Conservation (phyloP, 768 basidiomycete species). For the Saitozyma sp. region DNA sequence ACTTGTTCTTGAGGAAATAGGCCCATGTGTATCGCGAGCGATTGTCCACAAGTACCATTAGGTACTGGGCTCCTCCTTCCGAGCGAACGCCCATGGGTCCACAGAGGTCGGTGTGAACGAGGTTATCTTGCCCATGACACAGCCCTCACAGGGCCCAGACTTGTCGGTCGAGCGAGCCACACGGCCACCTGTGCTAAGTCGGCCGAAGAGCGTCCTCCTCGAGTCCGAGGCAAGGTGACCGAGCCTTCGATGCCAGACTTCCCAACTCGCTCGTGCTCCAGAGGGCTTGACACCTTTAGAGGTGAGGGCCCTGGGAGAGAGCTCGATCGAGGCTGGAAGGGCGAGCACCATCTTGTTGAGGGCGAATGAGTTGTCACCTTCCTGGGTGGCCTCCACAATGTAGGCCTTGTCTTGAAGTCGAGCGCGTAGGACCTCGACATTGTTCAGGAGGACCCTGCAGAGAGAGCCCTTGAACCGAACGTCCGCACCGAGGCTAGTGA, state of each 20-base stretch:
- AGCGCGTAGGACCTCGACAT: conserved; percentile 1
- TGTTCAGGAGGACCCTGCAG: conserved; percentile 7
- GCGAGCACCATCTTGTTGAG: neutral
- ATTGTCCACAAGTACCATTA: conserved; percentile 13
- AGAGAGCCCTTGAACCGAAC: conserved; percentile 3
- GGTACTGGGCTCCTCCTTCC: conserved; percentile 9
- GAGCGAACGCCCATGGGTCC: conserved; percentile 1
- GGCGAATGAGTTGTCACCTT: neutral
- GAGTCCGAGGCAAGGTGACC: conserved; percentile 8
- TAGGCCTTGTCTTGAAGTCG: conserved; percentile 4
- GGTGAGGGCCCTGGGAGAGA: neutral
- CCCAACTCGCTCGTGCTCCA: conserved; percentile 1
- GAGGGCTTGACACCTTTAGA: conserved; percentile 1
- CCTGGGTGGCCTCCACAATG: neutral
- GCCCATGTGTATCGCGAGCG: conserved; percentile 10
- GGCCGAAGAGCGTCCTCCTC: conserved; percentile 7
- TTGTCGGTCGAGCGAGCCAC: conserved; percentile 3
- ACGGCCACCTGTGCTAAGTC: conserved; percentile 5
- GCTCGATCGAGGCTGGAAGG: conserved; percentile 5
- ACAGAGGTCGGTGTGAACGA: conserved; percentile 13
- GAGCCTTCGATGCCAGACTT: conserved; percentile 8
- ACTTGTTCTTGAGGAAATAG: conserved; percentile 8
- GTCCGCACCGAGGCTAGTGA: conserved; percentile 3
- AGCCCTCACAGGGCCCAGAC: conserved; percentile 6
- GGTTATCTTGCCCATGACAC: conserved; percentile 2